Evolutionary conservation across 1,139 yeast genomes (phyloP).

Genomic region (Candida mesenterica): DNA sequence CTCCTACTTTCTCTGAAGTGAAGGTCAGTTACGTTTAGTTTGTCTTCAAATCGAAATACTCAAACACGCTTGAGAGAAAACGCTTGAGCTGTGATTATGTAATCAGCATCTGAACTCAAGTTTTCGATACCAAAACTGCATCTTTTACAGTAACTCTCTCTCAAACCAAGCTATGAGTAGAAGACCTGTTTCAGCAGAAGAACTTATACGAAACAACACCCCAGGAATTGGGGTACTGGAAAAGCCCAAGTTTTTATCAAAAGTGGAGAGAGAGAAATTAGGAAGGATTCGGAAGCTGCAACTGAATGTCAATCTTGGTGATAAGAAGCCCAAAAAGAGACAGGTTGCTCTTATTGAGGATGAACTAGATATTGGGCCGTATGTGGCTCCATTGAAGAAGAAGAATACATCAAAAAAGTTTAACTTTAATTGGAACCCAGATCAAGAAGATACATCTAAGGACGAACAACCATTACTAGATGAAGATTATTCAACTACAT

Average conservation of each 20-base stretch:
- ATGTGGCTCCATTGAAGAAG: slow-evolving; percentile 8
- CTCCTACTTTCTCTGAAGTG: no score
- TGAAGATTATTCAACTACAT: slow-evolving; percentile 10
- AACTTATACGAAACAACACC: slow-evolving; percentile 30
- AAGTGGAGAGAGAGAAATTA: slow-evolving; percentile 42
- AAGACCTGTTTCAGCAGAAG: slow-evolving; percentile 44
- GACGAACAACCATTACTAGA: slow-evolving; percentile 43
- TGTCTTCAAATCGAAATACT: no score
- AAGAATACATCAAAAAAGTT: slow-evolving; percentile 37
- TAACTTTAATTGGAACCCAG: slow-evolving; percentile 65
- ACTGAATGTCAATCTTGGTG: slow-evolving; percentile 1
- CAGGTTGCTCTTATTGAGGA: slow-evolving; percentile 6
- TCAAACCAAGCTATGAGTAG: slow-evolving; percentile 13
- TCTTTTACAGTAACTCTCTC: not conserved
- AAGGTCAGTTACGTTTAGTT: no score
- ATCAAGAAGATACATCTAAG: slow-evolving; percentile 60
- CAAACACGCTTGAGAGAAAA: no score
- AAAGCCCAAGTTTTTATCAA: slow-evolving; percentile 50
- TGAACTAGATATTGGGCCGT: slow-evolving; percentile 1
- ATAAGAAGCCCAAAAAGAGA: slow-evolving; percentile 5
- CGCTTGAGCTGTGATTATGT: no score
- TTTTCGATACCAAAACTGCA: no score
- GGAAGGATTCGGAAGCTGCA: slow-evolving; percentile 13
- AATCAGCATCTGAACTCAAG: no score
- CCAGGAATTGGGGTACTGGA: slow-evolving; percentile 8